Percentiles rank a stretch among this genome's conserved stretches.
Conservation (phyloP, 1,284 basidiomycete species). For the Golubevia pallescens region DNA sequence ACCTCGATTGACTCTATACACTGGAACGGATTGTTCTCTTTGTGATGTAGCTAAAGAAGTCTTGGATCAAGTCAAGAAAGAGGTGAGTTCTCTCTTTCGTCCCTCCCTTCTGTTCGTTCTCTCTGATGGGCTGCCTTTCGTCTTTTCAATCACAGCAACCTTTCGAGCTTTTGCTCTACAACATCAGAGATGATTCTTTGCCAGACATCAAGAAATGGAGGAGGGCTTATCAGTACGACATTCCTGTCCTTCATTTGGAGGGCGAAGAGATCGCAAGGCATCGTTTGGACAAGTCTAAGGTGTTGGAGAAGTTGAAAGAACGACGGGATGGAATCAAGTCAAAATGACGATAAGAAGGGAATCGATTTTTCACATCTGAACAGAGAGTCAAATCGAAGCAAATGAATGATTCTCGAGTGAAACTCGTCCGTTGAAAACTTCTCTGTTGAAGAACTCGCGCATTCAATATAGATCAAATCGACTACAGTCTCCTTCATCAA, state of each 20-base stretch:
- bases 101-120: too few relatives aligned
- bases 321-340: neutral
- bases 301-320: neutral
- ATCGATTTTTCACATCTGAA: too few relatives aligned
- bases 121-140: neutral
- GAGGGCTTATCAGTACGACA: slow-evolving; percentile 60
- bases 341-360: too few relatives aligned
- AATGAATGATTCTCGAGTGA: too few relatives aligned
- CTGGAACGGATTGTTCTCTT: slow-evolving; percentile 52
- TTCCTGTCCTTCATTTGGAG: slow-evolving; percentile 50
- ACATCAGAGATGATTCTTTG: slow-evolving; percentile 50
- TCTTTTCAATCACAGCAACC: slow-evolving; percentile 10
- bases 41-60: slow-evolving; percentile 47
- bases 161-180: slow-evolving; percentile 40
- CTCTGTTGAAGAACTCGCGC: too few relatives aligned
- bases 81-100: slow-evolving; percentile 8
- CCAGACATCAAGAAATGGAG: slow-evolving; percentile 45
- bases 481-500: too few relatives aligned
- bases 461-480: too few relatives aligned
- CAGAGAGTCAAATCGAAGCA: too few relatives aligned
- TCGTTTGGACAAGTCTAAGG: slow-evolving; percentile 4
- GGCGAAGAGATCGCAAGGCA: slow-evolving; percentile 7
- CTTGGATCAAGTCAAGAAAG: slow-evolving; percentile 19
- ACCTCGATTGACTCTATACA: slow-evolving; percentile 39
- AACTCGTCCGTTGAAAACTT: too few relatives aligned